Evolutionary conservation across 2,329 filamentous ascomycete genomes (phyloP).

Genomic region (Bipolaris cookei): DNA sequence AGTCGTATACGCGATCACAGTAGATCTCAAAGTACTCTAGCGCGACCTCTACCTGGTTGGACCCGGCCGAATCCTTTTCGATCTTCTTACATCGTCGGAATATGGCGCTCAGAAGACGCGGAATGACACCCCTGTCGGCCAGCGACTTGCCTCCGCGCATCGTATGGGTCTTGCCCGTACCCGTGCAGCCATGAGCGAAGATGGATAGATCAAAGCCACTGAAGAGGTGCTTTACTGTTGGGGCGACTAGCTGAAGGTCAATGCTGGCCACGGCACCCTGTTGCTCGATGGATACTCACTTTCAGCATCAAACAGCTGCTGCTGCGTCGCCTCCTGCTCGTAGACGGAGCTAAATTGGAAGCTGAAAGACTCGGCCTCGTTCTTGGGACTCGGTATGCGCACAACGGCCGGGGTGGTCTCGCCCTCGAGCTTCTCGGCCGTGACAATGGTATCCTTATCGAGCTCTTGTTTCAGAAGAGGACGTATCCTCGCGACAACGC

Average conservation of each 20-base stretch:
- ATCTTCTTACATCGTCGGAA: conserved; percentile 87
- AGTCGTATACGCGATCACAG: conserved; percentile 91
- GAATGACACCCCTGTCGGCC: conserved; percentile 86
- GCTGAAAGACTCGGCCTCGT: conserved; percentile 86
- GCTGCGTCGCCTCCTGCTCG: conserved; percentile 78
- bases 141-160: conserved; percentile 91
- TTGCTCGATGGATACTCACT: conserved; percentile 58
- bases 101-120: conserved; percentile 80
- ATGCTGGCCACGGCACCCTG: conserved; percentile 12
- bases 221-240: conserved; percentile 90
- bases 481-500: conserved; percentile 88
- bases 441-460: conserved; percentile 86
- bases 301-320: conserved; percentile 87
- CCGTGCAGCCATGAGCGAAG: conserved; percentile 92
- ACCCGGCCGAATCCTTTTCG: conserved; percentile 74
- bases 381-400: conserved; percentile 92
- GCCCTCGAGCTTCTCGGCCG: conserved; percentile 56
- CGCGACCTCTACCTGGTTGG: conserved; percentile 73
- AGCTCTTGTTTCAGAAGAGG: conserved; percentile 85
- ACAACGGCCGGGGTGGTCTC: conserved; percentile 66
- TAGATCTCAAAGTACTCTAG: conserved; percentile 97
- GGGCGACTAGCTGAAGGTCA: conserved; percentile 68
- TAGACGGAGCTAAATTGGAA: conserved; percentile 97
- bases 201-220: conserved; percentile 75
- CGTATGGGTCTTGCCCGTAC: conserved; percentile 93